Evolutionary conservation across 208 protist species (phyloP).

Genomic region (Leishmania tarentolae): DNA sequence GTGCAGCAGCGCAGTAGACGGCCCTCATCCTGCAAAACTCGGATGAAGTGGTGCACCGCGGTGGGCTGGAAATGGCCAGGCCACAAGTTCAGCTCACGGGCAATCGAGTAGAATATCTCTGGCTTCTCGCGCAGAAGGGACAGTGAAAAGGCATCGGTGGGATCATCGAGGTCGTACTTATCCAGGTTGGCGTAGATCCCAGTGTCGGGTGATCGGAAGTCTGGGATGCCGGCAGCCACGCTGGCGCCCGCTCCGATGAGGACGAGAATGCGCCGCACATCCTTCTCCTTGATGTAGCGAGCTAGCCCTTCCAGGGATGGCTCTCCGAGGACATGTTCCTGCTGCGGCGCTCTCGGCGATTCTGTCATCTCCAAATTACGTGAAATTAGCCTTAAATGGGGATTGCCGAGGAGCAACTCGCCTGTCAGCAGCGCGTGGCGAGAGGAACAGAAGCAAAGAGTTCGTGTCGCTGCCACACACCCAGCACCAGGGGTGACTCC

Average conservation of each 20-base stretch:
- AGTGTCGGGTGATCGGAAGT: slow-evolving; percentile 92
- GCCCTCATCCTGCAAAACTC: slow-evolving; percentile 90
- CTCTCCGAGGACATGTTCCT: slow-evolving; percentile 54
- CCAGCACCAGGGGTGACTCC: not conserved
- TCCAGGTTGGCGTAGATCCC: slow-evolving; percentile 92
- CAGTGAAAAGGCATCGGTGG: slow-evolving; percentile 91
- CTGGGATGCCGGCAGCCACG: slow-evolving; percentile 94
- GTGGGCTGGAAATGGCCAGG: slow-evolving; percentile 87
- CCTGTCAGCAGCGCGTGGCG: not conserved
- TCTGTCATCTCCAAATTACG: not conserved
- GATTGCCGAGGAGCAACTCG: not conserved
- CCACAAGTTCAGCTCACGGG: slow-evolving; percentile 86
- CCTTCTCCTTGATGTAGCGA: slow-evolving; percentile 57
- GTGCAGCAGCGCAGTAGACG: slow-evolving; percentile 94
- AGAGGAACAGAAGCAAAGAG: not conserved
- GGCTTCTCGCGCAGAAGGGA: slow-evolving; percentile 87
- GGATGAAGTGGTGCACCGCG: slow-evolving; percentile 93
- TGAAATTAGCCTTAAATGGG: not conserved
- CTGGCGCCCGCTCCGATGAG: slow-evolving; percentile 92
- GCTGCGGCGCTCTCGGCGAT: not conserved
- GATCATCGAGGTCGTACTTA: slow-evolving; percentile 92
- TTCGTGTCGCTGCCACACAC: not conserved
- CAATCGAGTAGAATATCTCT: slow-evolving; percentile 91
- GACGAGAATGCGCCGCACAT: slow-evolving; percentile 88
- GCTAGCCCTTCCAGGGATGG: slow-evolving; percentile 60